These are phyloP conservation scores for Cutaneotrichosporon cutaneum DNA, from an alignment of 1,284 basidiomycete genomes.

Conservation along the genomic window DNA sequence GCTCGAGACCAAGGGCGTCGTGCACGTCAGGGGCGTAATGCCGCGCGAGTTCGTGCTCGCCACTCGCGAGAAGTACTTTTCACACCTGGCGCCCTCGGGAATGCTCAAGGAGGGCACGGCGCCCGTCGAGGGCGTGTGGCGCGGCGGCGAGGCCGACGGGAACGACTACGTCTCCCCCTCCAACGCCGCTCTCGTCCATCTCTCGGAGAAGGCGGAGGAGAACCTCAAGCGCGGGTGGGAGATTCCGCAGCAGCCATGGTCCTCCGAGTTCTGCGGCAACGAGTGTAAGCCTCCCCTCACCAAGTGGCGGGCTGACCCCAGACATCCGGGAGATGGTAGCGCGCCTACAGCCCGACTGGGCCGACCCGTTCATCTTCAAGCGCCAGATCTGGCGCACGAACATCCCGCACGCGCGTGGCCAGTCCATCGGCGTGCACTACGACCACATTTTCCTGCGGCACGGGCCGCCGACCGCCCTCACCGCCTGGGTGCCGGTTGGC, in stretches of 20 bases:
- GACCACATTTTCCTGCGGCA: constrained; percentile 31
- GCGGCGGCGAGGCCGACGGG: constrained; percentile 5
- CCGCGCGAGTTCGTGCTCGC: constrained; percentile 23
- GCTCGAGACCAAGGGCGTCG: constrained; percentile 25
- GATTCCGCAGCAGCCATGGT: constrained; percentile 10
- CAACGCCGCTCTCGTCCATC: neutral
- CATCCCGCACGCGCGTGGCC: constrained; percentile 20
- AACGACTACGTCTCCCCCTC: constrained; percentile 5
- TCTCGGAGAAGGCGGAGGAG: neutral
- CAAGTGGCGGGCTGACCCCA: neutral
- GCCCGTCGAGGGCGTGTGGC: constrained; percentile 4
- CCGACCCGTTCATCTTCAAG: constrained; percentile 17
- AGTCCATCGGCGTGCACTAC: constrained; percentile 27
- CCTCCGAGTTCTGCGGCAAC: constrained; percentile 17
- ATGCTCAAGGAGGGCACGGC: constrained; percentile 20
- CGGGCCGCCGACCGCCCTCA: constrained; percentile 30
- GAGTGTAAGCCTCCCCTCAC: constrained; percentile 8
- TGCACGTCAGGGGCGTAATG: constrained; percentile 27
- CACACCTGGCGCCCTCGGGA: constrained; percentile 16
- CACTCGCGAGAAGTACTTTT: constrained; percentile 17
- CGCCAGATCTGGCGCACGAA: constrained; percentile 29
- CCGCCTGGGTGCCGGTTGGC: constrained; percentile 36
- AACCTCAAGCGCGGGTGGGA: constrained; percentile 11
- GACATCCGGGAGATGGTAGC: constrained; percentile 21
- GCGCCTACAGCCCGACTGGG: constrained; percentile 22